Conservation (phyloP, 768 basidiomycete genomes). For the Rickenella mellea region DNA sequence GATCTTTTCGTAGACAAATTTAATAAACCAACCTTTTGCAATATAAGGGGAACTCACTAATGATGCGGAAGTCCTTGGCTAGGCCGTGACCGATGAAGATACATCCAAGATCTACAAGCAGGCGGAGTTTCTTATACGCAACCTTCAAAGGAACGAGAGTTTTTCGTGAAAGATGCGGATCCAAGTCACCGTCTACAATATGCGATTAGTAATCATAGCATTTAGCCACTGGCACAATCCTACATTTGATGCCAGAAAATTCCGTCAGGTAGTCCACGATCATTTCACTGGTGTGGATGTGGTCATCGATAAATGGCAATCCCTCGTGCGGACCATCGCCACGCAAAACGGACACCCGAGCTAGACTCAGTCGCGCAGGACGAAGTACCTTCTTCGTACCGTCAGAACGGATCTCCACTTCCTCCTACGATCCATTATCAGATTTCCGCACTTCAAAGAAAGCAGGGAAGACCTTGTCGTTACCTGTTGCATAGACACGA, state of each 20-base stretch:
- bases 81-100: conserved; percentile 97
- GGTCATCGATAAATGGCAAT: conserved; percentile 93
- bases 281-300: conserved; percentile 91
- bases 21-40: too few species aligned
- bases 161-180: conserved; percentile 71
- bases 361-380: conserved; percentile 85
- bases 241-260: conserved; percentile 92
- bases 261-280: conserved; percentile 97
- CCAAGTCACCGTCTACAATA: conserved; percentile 77
- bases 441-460: too few species aligned
- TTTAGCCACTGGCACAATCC: conserved; percentile 2
- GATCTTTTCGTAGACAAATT: too few species aligned
- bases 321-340: conserved; percentile 76
- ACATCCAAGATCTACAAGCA: conserved; percentile 90
- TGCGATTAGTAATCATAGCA: conserved; percentile 1
- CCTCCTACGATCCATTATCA: conserved; percentile 48
- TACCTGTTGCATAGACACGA: conserved; percentile 94
- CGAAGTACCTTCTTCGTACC: conserved; percentile 88
- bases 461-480: too few species aligned
- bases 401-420: conserved; percentile 90
- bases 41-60: conserved; percentile 52
- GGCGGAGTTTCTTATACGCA: conserved; percentile 95
- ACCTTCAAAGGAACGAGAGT: conserved; percentile 92
- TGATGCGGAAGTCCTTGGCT: conserved; percentile 95
- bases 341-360: conserved; percentile 88